Evolutionary conservation across 1,139 yeast genomes (phyloP), one percentile per base, ranked within the genome.

Genomic region (Geotrichum klebahnii): DNA sequence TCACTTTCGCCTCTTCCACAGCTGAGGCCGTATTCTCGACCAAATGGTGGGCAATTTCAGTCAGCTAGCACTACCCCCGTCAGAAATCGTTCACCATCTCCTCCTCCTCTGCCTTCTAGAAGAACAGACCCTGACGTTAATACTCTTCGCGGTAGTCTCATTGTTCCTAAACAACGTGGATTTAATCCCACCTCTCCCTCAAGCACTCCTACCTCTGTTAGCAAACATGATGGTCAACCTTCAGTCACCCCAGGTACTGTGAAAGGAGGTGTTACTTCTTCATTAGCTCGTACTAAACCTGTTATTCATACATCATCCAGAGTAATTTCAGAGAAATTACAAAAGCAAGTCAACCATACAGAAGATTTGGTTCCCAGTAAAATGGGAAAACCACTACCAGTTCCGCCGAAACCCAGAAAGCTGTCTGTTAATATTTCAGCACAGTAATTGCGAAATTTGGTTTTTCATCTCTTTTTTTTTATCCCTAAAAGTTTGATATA

Each of bases 351-450:
- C 14, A 31, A 31, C 8, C 8, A 23, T 14, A 32, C 9, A 22
- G 29, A 12, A 5, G 5, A 19, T 8, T 31, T 38, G 4, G 28
- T 19, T 8, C 31, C 14, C 5, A n/a, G 31, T 22, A 19, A n/a
- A 32, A 31, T 35, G 3, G 12, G 38, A 6, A 49, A 46, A 20
- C 46, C 52, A 3, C 10, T 44, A 10, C 49, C 52, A 1, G 49
- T 40, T 22, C 46, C 49, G 5, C 52, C 49, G 6, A 44, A 49
- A 26, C 49, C 52, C 12, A 10, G 43, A 41, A 45, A 36, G 8
- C 33, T 41, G 12, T 29, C 40, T 16, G 26, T 12, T 1, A 36
- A 23, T 14, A 17, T 31, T 10, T 17, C 31, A 23, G 39, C 24
- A 10, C 26, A 44, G 28, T 22, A 16, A 31, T 24, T 12, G 5